Evolutionary conservation across 208 protist genomes (phyloP), one percentile per base, ranked within the genome.

Genomic region (Balamuthia mandrillaris): DNA sequence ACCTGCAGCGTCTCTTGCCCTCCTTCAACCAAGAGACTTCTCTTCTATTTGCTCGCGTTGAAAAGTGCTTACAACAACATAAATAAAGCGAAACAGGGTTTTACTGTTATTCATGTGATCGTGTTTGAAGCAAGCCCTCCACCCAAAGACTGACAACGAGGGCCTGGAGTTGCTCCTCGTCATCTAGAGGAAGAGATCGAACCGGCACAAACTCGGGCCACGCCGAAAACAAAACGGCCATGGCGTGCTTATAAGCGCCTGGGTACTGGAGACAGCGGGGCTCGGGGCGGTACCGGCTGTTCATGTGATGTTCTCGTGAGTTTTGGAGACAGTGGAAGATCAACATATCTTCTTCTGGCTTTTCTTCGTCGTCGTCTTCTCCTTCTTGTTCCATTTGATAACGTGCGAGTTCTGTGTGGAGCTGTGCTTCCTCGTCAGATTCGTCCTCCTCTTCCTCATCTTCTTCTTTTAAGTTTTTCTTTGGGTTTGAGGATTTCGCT

Each of bases 391-490:
- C n/a, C n/a, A n/a, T n/a, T n/a, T n/a, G n/a, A n/a, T n/a, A n/a
- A n/a, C n/a, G n/a, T n/a, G n/a, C n/a, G n/a, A n/a, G n/a, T n/a
- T n/a, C n/a, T n/a, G 60, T 79, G 70, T 79, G 70, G 5, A 58
- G 3, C 27, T 79, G 33, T 5, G 70, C 70, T 16, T 42, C 47
- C 39, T 79, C 60, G 70, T 37, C 27, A 18, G 60, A 37, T 37
- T 42, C 52, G 24, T 79, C 47, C n/a, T 79, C 70, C 47, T 49
- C 60, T 37, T 49, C 70, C n/a, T 79, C 70, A 37, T 79, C 70
- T 3, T 79, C 70, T 3, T 79, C 70, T 0, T 60, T 35, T 0
- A 41, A 6, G 0, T 79, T 49, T 0, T 79, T 49, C 6, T 18
- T 47, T 29, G 35, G 14, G 12, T 58, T 35, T 27, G 9, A 41